Evolutionary conservation across 176 grass and related monocot species (phyloP), one percentile per base, ranked within the genome.

Genomic region (Carex cristatella): DNA sequence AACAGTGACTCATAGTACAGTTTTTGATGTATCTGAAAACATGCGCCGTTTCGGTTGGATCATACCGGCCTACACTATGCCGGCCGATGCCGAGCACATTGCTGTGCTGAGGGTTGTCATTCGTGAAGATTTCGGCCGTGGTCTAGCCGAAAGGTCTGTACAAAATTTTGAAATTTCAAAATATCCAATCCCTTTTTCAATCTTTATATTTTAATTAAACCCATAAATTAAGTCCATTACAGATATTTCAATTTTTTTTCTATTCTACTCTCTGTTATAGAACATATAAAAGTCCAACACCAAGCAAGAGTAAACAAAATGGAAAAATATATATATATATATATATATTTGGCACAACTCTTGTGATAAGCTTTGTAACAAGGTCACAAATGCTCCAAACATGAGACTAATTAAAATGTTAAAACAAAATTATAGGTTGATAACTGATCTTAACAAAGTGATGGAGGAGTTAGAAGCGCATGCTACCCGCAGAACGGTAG

Each of bases 21-120:
- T 92, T 64, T 94, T 94, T 57, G 93, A 92, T 72, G 81, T 94
- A 64, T 87, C 88, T 51, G 90, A 94, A 85, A 92, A 80, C 81
- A 84, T 94, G 31, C 90, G 90, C 40, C 88, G 93, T 38, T 94
- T 94, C 81, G 90, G 93, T 55, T 94, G 93, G 93, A 94, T 94
- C 81, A 87, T 94, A 16, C 93, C 93, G 3, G 92, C 90, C 6
- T 92, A 94, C 90, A 94, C 92, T 49, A 94, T 94, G 90, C 92
- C 92, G 7, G 86, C 90, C 5, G 62, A 92, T 63, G 93, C 90
- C 5, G 87, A 94, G 80, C 90, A 88, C 84, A 60, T 94, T 19
- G 86, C 90, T 5, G 93, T 94, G 7, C 89, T 94, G 79, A 88
- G 93, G 38, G 88, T 94, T 0, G 93, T 92, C 55, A 85, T 94